phyloP scores from a whole-genome alignment of 495 filamentous ascomycete species.

The Podospora tetraspora region DNA sequence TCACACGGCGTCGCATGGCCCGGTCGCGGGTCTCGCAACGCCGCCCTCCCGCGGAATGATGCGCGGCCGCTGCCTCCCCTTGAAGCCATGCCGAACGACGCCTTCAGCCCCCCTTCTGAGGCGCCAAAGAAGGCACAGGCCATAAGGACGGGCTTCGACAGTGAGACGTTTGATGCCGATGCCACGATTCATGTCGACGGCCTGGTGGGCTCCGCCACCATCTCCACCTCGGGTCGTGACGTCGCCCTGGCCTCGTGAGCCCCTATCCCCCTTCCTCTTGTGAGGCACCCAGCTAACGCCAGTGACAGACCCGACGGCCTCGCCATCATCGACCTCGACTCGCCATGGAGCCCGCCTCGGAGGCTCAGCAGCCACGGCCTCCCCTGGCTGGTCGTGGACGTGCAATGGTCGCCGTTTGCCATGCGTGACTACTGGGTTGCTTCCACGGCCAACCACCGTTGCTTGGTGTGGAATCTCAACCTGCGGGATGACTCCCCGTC shows the following conservation, averaged over 20 bases:
- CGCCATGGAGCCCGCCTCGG: slow-evolving; percentile 80
- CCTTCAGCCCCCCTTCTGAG: slow-evolving; percentile 36
- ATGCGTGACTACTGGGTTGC: slow-evolving; percentile 87
- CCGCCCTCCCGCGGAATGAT: not conserved
- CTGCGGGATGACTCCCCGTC: slow-evolving; percentile 66
- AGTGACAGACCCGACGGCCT: slow-evolving; percentile 63
- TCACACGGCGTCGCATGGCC: slow-evolving; percentile 3
- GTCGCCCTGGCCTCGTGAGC: slow-evolving; percentile 82
- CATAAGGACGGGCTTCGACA: slow-evolving; percentile 69
- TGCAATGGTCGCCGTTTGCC: slow-evolving; percentile 95
- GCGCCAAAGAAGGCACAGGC: slow-evolving; percentile 43
- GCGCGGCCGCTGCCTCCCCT: not conserved
- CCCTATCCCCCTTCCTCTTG: not conserved
- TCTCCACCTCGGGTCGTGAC: slow-evolving; percentile 89
- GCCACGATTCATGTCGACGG: slow-evolving; percentile 78
- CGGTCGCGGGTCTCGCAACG: slow-evolving; percentile 5
- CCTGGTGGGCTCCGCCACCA: slow-evolving; percentile 57
- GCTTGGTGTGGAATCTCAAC: slow-evolving; percentile 88
- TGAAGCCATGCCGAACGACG: slow-evolving; percentile 34
- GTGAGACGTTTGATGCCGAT: slow-evolving; percentile 80
- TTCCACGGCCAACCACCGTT: slow-evolving; percentile 91
- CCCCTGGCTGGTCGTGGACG: slow-evolving; percentile 95
- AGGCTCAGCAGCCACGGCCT: slow-evolving; percentile 75
- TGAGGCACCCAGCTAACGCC: slow-evolving; percentile 6
- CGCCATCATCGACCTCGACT: slow-evolving; percentile 91